These are phyloP conservation scores for Blastomyces gilchristii DNA, from an alignment of 2,329 filamentous ascomycete genomes.

Conservation along the genomic window DNA sequence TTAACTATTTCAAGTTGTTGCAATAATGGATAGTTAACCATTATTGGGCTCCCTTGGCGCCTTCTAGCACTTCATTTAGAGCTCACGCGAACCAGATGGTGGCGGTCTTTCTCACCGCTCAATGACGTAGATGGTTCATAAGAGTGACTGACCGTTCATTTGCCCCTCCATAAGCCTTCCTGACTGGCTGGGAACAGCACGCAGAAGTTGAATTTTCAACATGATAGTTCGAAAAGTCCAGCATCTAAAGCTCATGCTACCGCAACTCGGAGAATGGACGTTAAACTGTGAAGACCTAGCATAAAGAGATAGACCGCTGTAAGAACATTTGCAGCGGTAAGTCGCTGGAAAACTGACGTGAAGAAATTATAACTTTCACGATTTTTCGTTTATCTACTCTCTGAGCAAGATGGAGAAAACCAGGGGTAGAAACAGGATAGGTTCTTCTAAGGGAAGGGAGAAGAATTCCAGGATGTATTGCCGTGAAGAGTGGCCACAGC, in stretches of 20 bases:
- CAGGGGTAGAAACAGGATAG: not conserved
- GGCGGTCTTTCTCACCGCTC: not conserved
- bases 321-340: not conserved
- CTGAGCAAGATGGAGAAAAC: too few relatives aligned
- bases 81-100: not conserved
- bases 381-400: too few relatives aligned
- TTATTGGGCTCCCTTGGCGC: not conserved
- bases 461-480: not conserved
- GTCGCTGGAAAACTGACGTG: not conserved
- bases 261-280: too few relatives aligned
- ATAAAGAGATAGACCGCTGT: not conserved
- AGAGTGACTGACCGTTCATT: not conserved
- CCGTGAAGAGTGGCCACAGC: too few relatives aligned
- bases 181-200: not conserved
- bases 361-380: too few relatives aligned
- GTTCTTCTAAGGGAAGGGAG: not conserved
- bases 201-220: not conserved
- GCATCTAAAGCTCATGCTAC: too few relatives aligned
- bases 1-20: not conserved
- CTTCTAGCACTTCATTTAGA: not conserved
- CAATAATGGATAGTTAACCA: not conserved
- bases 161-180: not conserved
- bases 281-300: not conserved
- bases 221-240: not conserved
- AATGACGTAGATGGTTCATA: not conserved